phyloP scores from a whole-genome alignment of 371 early-diverging fungal species.

The Mucor indicus region DNA sequence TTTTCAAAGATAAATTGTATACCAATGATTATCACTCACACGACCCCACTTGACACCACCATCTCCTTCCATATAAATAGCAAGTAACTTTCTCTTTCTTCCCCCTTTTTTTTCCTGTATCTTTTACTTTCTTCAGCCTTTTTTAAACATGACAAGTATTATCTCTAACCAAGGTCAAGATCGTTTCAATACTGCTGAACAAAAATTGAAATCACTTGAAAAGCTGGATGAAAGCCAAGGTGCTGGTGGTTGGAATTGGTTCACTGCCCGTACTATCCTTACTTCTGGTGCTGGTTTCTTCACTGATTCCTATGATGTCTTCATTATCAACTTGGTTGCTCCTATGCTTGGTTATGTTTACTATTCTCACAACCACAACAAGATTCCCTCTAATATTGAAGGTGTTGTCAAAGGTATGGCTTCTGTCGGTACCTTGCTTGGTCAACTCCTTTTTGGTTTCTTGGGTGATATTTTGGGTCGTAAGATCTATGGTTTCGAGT shows the following conservation, averaged over 20 bases:
- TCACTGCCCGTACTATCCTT: conserved; percentile 78
- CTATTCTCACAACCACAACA: conserved; percentile 50
- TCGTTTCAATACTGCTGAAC: conserved; percentile 28
- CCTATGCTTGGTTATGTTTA: conserved; percentile 80
- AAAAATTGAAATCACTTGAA: conserved; percentile 34
- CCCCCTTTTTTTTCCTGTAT: neutral
- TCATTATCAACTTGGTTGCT: conserved; percentile 78
- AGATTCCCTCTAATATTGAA: conserved; percentile 64
- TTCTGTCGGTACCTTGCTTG: conserved; percentile 78
- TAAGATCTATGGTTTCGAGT: conserved; percentile 83
- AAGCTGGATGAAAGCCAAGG: conserved; percentile 29
- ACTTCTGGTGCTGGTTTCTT: conserved; percentile 88
- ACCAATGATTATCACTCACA: conserved; percentile 26
- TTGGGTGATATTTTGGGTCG: conserved; percentile 84
- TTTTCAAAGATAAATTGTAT: conserved; percentile 3
- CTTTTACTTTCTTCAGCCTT: neutral
- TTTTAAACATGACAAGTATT: conserved; percentile 11
- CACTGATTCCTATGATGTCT: conserved; percentile 88
- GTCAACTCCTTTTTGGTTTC: conserved; percentile 86
- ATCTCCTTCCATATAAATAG: conserved; percentile 13
- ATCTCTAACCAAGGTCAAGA: conserved; percentile 23
- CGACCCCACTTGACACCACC: conserved; percentile 27
- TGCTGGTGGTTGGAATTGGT: conserved; percentile 59
- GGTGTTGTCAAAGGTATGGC: conserved; percentile 80
- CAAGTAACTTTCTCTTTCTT: neutral